Percentiles rank a stretch among this genome's conserved stretches.
Evolutionary conservation across 2,329 filamentous ascomycete species (phyloP).

Genomic region (Penicillium digitatum): DNA sequence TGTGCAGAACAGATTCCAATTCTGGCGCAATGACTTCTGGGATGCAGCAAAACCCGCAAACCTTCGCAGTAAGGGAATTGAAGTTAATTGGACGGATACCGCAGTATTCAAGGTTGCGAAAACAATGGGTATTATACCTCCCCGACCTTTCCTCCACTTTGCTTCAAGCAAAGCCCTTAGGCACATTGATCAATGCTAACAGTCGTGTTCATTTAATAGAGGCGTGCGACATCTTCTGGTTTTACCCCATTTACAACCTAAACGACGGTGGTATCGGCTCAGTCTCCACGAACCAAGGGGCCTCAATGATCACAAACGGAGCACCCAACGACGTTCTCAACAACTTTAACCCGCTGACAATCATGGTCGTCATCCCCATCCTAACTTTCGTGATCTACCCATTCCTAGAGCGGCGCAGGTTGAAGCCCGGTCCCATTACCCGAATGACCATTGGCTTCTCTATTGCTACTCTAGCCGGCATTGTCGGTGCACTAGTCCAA

Average conservation of each 20-base stretch:
- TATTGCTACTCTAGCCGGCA: neutral
- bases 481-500: neutral
- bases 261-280: conserved; percentile 50
- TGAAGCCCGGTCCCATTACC: neutral
- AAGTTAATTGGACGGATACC: conserved; percentile 30
- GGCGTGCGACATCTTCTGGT: conserved; percentile 38
- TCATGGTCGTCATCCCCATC: conserved; percentile 47
- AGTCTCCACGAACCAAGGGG: conserved; percentile 48
- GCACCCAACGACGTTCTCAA: conserved; percentile 33
- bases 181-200: neutral
- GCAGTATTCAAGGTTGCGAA: conserved; percentile 30
- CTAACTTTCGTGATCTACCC: conserved; percentile 51
- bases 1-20: neutral
- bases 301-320: conserved; percentile 49
- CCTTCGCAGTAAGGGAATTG: conserved; percentile 26
- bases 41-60: conserved; percentile 35
- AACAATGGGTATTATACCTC: conserved; percentile 18
- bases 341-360: conserved; percentile 52
- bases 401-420: neutral
- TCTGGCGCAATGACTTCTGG: conserved; percentile 26
- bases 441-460: neutral
- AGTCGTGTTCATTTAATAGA: neutral
- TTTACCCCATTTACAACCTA: conserved; percentile 37
- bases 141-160: neutral
- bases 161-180: neutral